Base-by-base conservation (phyloP, 78 protist species). In the Planoprotostelium fungivorum region DNA sequence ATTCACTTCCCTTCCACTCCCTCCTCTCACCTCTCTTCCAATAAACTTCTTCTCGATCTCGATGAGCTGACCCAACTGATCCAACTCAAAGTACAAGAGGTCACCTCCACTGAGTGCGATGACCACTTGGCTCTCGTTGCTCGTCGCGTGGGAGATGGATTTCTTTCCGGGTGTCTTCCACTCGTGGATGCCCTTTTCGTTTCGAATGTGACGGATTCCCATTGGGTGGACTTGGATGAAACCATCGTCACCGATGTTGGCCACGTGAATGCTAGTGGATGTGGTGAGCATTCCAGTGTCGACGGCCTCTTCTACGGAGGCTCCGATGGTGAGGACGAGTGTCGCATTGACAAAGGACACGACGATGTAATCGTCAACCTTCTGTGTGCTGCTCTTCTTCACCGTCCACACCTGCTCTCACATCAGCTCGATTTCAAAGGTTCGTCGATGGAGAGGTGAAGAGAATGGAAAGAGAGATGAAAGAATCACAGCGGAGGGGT, bases 71-170 rank as follows among this genome's bases (percentile, higher is more conserved):
- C 95, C 95, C 29, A 84, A 38, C 34, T 51, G 87, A 39, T 98
- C 98, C 83, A 98, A 93, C 95, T 98, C 99, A 87, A 98, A 98
- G 90, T 98, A 98, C 38, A 98, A 91, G 28, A 98, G 35, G 83
- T 95, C 97, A 38, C 97, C 96, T 73, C 97, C 98, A 35, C 39
- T 1, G 1, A 98, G 93, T 0, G 98, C 96, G 34, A 98, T 63
- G 28, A 88, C 98, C 28, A 97, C 96, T 38, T 94, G 96, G 0
- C 90, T 89, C 36, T 89, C 86, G 88, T 98, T 98, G 23, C 92
- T 83, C 5, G 96, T 87, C 29, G 96, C 94, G 31, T 35, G 34
- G 29, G 28, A 73, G 73, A 98, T 89, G 23, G 38, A 36, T 34
- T 84, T 86, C n/a, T 87, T 36, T 0, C 93, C 95, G 0, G 99